phyloP scores from a whole-genome alignment of 495 filamentous ascomycete genomes.

The Venustampulla echinocandica region DNA sequence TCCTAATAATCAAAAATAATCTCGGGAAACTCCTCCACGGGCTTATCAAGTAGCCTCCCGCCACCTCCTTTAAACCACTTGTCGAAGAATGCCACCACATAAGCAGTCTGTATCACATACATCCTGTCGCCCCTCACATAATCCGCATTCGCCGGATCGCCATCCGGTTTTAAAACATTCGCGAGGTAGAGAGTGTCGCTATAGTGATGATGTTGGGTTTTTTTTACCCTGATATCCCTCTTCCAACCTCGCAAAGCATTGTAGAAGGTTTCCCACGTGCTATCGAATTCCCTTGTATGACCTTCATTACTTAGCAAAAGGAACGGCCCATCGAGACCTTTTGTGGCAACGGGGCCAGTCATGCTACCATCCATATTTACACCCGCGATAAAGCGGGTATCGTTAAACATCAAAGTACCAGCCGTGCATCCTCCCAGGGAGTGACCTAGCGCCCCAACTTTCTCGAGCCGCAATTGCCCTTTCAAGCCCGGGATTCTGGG shows the following conservation, averaged over 20 bases:
- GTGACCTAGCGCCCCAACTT: slow-evolving; percentile 38
- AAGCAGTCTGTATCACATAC: background rate
- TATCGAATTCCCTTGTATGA: background rate
- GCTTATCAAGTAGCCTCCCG: background rate
- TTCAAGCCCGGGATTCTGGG: slow-evolving; percentile 11
- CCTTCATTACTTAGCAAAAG: background rate
- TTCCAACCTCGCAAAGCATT: slow-evolving; percentile 13
- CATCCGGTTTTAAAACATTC: background rate
- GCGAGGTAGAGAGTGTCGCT: slow-evolving; percentile 15
- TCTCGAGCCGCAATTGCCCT: slow-evolving; percentile 14
- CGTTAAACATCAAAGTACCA: slow-evolving; percentile 28
- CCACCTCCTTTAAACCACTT: background rate
- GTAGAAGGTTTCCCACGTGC: background rate
- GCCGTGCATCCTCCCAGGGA: slow-evolving; percentile 44
- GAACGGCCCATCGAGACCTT: background rate
- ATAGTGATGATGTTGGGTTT: slow-evolving; percentile 17
- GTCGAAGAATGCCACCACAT: background rate
- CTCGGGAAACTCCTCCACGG: background rate
- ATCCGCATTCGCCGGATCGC: background rate
- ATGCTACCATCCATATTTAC: slow-evolving; percentile 38
- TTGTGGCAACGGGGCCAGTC: slow-evolving; percentile 14
- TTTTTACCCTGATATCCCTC: slow-evolving; percentile 13
- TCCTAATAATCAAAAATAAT: background rate
- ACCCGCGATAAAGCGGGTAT: slow-evolving; percentile 33
- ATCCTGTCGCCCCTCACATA: background rate